Base-by-base conservation (phyloP, 345 rosid genomes). In the Arabidopsis arenosa region DNA sequence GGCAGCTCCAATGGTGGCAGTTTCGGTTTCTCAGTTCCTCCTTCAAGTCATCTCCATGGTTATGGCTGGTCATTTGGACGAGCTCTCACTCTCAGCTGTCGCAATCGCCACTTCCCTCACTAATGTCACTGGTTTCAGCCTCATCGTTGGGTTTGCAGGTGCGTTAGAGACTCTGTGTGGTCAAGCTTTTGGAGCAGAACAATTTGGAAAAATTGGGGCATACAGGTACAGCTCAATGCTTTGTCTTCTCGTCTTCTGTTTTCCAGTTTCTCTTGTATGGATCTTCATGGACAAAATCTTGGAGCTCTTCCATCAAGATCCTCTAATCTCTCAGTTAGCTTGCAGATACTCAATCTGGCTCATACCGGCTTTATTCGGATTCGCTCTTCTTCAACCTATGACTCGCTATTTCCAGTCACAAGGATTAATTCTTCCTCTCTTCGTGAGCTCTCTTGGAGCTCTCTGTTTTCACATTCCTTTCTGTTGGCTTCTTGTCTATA, bases 151-250 rank as follows among this genome's bases (percentile, higher is more conserved):
- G 18, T 36, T 88, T 44, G 69, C 80, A 11, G 84, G 90, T 69
- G 90, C 64, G 5, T 54, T 73, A 54, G 77, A 73, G 5, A 65
- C 78, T 10, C 11, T 74, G 1, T 74, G 65, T 43, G 89, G 90
- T 12, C 89, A 86, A 80, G 89, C 88, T 23, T 85, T 80, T 71
- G 93, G 89, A 69, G 93, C 89, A 39, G 32, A 75, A 48, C 86
- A 84, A 62, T 83, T 69, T 53, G 58, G 60, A 9, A 85, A 80
- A 66, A 41, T 89, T 5, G 80, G 85, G 68, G 61, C 75, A 14
- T 84, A 84, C 14, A 80, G 81, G 8, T 87, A 83, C 76, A 63
- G 66, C 64, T 77, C 83, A 15, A 74, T 75, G 33, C 37, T 81
- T 10, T 75, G 68, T 66, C 77, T 85, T 15, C 3, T 84, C 17